Evolutionary conservation across 768 basidiomycete species (phyloP).

Genomic region (Trametopsis cervina): DNA sequence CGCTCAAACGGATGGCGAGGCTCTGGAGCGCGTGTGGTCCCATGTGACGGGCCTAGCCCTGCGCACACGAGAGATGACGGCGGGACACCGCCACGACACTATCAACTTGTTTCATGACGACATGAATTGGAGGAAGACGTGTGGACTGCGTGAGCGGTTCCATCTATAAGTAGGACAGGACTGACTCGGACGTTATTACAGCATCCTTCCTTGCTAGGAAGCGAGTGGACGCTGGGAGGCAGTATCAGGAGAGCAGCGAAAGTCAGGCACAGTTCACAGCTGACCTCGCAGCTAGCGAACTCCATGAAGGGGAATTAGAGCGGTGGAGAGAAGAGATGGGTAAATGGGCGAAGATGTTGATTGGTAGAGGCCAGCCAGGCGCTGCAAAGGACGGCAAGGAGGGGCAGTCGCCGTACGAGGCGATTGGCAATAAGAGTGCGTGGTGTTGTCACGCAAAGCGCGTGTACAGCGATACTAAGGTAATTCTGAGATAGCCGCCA

Average conservation of each 20-base stretch:
- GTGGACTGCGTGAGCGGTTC: neutral
- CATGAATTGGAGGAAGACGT: conserved; percentile 8
- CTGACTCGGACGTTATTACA: neutral
- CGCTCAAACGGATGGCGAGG: conserved; percentile 14
- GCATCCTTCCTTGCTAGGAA: neutral
- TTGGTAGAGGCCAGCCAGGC: neutral
- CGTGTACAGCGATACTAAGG: neutral
- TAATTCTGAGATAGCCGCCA: neutral
- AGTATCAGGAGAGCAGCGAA: neutral
- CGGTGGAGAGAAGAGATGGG: neutral
- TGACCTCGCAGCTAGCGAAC: neutral
- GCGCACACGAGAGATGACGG: conserved; percentile 13
- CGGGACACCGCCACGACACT: conserved; percentile 16
- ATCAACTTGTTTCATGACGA: conserved; percentile 14
- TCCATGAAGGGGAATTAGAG: neutral
- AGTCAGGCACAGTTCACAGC: neutral
- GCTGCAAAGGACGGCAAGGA: neutral
- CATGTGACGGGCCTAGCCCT: conserved; percentile 4
- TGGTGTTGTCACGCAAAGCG: neutral
- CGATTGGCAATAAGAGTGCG: neutral
- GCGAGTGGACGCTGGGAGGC: neutral
- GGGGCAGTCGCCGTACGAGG: neutral
- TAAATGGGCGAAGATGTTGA: neutral
- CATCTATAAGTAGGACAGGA: neutral
- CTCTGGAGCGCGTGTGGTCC: conserved; percentile 13